Conservation (phyloP, 192 early-diverging fungal species). For the Thoreauomyces humboldtii region DNA sequence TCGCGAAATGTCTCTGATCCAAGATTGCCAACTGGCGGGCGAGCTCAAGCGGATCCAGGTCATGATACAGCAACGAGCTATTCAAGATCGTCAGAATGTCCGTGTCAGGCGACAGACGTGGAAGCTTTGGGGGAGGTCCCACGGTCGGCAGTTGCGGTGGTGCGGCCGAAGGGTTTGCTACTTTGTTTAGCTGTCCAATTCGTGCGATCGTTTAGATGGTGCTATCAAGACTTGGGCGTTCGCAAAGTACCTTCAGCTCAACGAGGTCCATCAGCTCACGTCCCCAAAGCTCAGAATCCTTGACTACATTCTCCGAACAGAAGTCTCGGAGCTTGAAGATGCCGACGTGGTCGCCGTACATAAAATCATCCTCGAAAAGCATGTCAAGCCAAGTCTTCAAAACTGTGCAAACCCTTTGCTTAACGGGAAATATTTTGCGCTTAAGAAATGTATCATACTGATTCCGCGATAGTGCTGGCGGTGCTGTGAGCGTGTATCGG, state of each 20-base stretch:
- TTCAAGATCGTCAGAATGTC: constrained; percentile 34
- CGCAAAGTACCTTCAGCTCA: constrained; percentile 23
- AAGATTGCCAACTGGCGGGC: constrained; percentile 52
- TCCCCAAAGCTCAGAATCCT: constrained; percentile 44
- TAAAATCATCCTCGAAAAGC: constrained; percentile 56
- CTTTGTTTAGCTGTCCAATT: constrained; percentile 8
- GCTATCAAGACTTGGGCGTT: too few species aligned
- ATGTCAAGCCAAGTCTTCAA: constrained; percentile 43
- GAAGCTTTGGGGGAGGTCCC: constrained; percentile 10
- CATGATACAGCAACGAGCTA: constrained; percentile 30
- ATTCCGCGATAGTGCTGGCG: constrained; percentile 37
- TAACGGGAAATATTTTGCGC: constrained; percentile 44
- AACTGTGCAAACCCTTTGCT: constrained; percentile 35
- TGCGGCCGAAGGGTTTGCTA: not conserved
- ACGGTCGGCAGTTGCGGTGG: not conserved
- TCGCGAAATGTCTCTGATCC: constrained; percentile 44
- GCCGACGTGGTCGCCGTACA: constrained; percentile 32
- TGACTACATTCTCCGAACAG: constrained; percentile 32
- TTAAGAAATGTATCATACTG: constrained; percentile 43
- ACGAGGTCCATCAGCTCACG: constrained; percentile 33
- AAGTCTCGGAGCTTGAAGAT: constrained; percentile 49
- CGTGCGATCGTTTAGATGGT: too few species aligned
- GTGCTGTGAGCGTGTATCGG: constrained; percentile 45
- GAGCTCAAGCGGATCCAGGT: constrained; percentile 54
- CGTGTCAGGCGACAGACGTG: constrained; percentile 7